phyloP scores from a whole-genome alignment of 352 stramenopile species.

The Phytophthora agathidicida region DNA sequence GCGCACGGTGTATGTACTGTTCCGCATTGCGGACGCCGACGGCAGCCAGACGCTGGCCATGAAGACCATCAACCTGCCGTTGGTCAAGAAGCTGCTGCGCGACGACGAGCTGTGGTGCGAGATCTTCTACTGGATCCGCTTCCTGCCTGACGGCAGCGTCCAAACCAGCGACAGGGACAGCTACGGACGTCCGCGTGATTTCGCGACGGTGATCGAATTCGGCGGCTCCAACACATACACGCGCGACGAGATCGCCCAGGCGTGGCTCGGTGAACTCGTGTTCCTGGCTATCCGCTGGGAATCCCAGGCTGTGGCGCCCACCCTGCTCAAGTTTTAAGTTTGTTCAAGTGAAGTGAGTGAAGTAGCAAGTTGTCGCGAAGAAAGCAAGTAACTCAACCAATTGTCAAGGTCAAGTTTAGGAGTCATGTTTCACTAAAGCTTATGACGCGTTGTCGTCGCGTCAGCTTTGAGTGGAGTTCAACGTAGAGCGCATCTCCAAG shows the following conservation, averaged over 20 bases:
- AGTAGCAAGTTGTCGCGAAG: conserved; percentile 2
- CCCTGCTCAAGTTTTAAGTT: conserved; percentile 42
- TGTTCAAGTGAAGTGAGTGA: conserved; percentile 21
- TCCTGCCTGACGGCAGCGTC: conserved; percentile 24
- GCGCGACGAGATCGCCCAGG: conserved; percentile 47
- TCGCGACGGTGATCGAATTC: conserved; percentile 36
- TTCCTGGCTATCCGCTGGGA: conserved; percentile 71
- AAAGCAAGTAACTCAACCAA: conserved; percentile 1
- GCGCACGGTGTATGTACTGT: conserved; percentile 58
- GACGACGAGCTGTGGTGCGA: conserved; percentile 63
- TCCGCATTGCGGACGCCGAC: conserved; percentile 33
- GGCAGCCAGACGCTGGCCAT: conserved; percentile 48
- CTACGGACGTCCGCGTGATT: conserved; percentile 5
- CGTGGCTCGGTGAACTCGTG: conserved; percentile 62
- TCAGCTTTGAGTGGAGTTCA: conserved; percentile 7
- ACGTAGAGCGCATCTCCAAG: conserved; percentile 9
- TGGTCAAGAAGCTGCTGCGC: conserved; percentile 46
- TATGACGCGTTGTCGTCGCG: neutral
- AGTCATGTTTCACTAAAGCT: no score
- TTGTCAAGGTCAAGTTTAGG: no score
- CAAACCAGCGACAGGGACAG: neutral
- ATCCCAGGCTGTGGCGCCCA: conserved; percentile 45
- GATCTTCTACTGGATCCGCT: conserved; percentile 74
- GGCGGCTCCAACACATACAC: conserved; percentile 60
- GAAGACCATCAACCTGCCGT: conserved; percentile 65